These are phyloP conservation scores for Leucaena leucocephala DNA, from an alignment of 306 rosid species.

Conservation along the genomic window DNA sequence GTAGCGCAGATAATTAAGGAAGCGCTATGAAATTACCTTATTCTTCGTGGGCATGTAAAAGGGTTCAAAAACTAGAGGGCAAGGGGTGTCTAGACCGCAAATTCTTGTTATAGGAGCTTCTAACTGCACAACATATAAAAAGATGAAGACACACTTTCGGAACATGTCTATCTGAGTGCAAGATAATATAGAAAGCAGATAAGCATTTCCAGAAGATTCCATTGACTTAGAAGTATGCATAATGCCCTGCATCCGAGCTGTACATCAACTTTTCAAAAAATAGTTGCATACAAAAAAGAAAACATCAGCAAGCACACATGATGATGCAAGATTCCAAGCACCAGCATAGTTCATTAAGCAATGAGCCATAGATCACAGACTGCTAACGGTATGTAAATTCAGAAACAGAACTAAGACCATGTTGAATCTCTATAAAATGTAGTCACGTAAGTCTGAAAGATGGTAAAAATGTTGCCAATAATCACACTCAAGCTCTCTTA, in stretches of 20 bases:
- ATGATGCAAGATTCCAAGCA: neutral
- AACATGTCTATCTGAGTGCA: neutral
- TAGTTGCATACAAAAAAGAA: neutral
- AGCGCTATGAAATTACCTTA: slow-evolving; percentile 52
- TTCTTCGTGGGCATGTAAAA: slow-evolving; percentile 95
- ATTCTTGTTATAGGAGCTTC: slow-evolving; percentile 95
- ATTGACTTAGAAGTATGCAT: slow-evolving; percentile 4
- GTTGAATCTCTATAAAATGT: neutral
- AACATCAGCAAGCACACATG: neutral
- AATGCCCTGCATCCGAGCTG: slow-evolving; percentile 7
- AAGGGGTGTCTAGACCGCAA: slow-evolving; percentile 95
- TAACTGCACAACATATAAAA: slow-evolving; percentile 55
- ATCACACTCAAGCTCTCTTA: neutral
- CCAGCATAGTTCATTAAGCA: neutral
- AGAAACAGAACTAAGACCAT: neutral
- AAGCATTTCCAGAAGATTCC: slow-evolving; percentile 3
- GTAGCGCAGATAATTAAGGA: slow-evolving; percentile 9
- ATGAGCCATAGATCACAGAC: neutral
- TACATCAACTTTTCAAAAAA: neutral
- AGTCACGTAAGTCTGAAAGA: neutral
- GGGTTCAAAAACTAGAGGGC: slow-evolving; percentile 95
- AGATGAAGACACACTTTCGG: neutral
- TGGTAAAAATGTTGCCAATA: neutral
- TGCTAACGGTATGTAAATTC: neutral
- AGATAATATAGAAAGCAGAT: slow-evolving; percentile 12